Percentiles rank a stretch among this genome's conserved stretches.
Conservation (phyloP, 2,329 filamentous ascomycete genomes). For the Corynespora cassiicola region DNA sequence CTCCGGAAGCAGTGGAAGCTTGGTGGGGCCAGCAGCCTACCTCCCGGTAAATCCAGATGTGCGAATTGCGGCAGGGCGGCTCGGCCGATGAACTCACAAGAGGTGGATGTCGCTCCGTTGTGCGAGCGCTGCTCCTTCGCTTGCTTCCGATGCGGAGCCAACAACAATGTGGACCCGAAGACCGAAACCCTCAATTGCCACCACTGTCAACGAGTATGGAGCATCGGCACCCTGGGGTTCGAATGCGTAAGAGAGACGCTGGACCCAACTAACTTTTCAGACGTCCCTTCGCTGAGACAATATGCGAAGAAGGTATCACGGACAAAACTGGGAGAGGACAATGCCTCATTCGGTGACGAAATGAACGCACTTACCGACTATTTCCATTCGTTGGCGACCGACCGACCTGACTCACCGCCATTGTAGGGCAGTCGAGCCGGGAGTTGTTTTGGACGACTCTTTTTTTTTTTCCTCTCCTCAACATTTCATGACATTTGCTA, state of each 20-base stretch:
- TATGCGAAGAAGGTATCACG: constrained; percentile 17
- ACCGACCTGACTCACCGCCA: constrained; percentile 30
- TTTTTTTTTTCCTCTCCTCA: too few relatives aligned
- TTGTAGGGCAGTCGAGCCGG: too few relatives aligned
- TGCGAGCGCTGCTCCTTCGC: constrained; percentile 52
- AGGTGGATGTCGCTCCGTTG: constrained; percentile 11
- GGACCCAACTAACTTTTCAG: background rate
- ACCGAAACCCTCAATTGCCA: constrained; percentile 34
- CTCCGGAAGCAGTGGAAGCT: constrained; percentile 36
- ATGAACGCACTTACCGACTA: constrained; percentile 44
- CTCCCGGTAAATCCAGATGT: constrained; percentile 42
- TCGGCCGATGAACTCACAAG: constrained; percentile 18
- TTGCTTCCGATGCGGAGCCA: constrained; percentile 49
- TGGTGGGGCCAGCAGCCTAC: constrained; percentile 6
- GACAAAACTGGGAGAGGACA: constrained; percentile 15
- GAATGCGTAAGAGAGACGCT: constrained; percentile 31
- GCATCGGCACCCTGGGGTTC: constrained; percentile 47
- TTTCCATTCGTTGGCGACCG: constrained; percentile 33
- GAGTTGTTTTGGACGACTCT: too few relatives aligned
- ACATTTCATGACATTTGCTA: too few relatives aligned
- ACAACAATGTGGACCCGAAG: constrained; percentile 19
- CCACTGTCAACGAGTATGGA: constrained; percentile 41
- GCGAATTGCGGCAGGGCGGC: constrained; percentile 39
- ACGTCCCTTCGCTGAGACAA: constrained; percentile 21
- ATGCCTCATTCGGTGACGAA: constrained; percentile 36